Base-by-base conservation (phyloP, 352 stramenopile species). In the Globisporangium middletonii region DNA sequence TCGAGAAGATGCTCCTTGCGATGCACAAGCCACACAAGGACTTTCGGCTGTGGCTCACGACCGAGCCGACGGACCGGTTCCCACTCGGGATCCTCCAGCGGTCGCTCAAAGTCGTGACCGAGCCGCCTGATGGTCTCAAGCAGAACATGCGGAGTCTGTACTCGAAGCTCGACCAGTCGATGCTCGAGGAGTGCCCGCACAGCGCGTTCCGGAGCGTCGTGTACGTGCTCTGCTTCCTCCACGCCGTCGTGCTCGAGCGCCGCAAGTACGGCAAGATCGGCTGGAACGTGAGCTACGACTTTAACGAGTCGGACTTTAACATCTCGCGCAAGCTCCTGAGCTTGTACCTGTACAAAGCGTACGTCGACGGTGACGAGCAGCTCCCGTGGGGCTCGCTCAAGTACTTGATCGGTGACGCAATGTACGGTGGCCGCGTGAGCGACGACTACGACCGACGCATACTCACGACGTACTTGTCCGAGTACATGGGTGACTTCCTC, bases 401-500 rank as follows among this genome's bases (percentile, higher is more conserved):
- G 65, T 98, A 98, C 59, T 63, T 98, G 12, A 98, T 98, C 48
- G 95, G 95, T 19, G 94, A 98, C 65, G 94, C 95, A 27, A 98
- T 98, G 94, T 98, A 98, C 73, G 95, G 95, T 27, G 95, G 95
- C 8, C 86, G 95, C 16, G 95, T 98, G n/a, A 97, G 82, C 19
- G 95, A 98, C 60, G 89, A 97, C 67, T 98, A 97, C 68, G 95
- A 98, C 67, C 86, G 95, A 18, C 87, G 95, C n/a, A 95, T 98
- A 28, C 81, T 98, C 50, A 88, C 81, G 13, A 98, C 92, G 8
- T 96, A 96, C 57, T 64, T 97, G 41, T 87, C 92, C 44, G 93
- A 98, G 69, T 98, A 98, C 77, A 98, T 98, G 94, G 94, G 94
- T 45, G 94, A 98, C 68, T 98, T 98, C 54, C 70, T 98, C 8